Evolutionary conservation across 345 rosid genomes (phyloP).

Genomic region (Aquilaria malaccensis): DNA sequence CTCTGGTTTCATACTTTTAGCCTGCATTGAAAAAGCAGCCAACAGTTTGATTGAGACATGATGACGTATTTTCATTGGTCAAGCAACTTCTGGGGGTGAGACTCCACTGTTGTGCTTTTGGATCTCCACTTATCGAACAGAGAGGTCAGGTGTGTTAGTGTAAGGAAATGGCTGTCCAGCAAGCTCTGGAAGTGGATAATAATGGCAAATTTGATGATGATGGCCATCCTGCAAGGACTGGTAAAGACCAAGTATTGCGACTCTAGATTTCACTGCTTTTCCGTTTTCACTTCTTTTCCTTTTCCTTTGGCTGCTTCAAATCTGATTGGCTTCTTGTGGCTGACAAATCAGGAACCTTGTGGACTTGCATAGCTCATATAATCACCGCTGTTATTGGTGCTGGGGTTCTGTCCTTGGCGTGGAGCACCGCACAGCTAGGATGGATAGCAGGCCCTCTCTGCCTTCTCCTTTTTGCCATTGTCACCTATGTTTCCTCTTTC

Average conservation of each 20-base stretch:
- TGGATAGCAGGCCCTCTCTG: slow-evolving; percentile 59
- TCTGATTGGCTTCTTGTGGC: slow-evolving; percentile 8
- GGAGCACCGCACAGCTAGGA: slow-evolving; percentile 62
- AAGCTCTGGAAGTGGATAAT: slow-evolving; percentile 19
- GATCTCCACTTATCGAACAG: too few species aligned
- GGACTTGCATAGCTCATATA: slow-evolving; percentile 51
- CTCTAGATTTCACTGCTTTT: background rate
- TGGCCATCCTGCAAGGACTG: slow-evolving; percentile 37
- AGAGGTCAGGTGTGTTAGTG: background rate
- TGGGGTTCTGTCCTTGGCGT: slow-evolving; percentile 52
- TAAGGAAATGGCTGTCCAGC: slow-evolving; percentile 25
- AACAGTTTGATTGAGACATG: too few species aligned
- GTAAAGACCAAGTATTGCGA: slow-evolving; percentile 13
- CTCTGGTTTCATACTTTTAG: too few species aligned
- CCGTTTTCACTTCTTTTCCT: background rate
- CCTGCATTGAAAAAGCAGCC: too few species aligned
- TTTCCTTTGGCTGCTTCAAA: background rate
- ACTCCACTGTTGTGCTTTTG: too few species aligned
- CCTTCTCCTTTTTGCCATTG: slow-evolving; percentile 39
- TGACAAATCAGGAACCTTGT: slow-evolving; percentile 37
- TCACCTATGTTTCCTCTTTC: slow-evolving; percentile 40
- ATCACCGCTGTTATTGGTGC: slow-evolving; percentile 52
- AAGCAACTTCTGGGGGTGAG: too few species aligned
- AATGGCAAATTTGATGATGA: slow-evolving; percentile 25
- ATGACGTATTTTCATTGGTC: too few species aligned